Conservation (phyloP, 163 green algal species). For the Coccomyxa subellipsoidea region DNA sequence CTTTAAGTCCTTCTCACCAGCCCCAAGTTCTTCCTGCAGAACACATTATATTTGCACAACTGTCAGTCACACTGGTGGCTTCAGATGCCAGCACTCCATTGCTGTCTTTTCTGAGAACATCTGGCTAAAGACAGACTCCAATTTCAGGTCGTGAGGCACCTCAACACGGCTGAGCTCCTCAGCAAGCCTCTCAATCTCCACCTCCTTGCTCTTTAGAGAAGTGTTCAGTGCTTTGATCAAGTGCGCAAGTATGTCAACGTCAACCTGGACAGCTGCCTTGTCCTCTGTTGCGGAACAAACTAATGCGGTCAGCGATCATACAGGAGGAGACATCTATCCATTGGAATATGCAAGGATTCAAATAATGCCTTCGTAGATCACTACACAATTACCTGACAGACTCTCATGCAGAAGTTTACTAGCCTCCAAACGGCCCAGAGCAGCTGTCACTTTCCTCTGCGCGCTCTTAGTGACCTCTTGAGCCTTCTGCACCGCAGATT, state of each 20-base stretch:
- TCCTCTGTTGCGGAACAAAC: no score
- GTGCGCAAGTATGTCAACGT: neutral
- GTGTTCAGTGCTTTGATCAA: neutral
- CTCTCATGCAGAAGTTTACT: neutral
- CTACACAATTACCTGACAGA: neutral
- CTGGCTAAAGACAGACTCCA: neutral
- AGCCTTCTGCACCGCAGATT: neutral
- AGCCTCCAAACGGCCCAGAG: neutral
- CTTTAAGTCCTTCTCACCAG: neutral
- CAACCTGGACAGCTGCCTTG: neutral
- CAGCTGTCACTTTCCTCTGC: neutral
- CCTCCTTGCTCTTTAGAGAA: neutral
- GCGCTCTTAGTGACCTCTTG: neutral
- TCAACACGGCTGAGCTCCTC: neutral
- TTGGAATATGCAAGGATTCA: no score
- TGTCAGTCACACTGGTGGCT: neutral
- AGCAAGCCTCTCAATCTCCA: neutral
- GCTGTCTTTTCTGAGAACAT: no score
- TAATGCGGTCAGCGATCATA: no score
- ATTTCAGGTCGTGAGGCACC: neutral
- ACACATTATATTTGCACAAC: neutral
- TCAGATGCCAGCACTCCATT: no score
- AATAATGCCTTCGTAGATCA: no score
- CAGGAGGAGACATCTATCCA: no score
- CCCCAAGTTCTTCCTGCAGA: neutral